Base-by-base conservation (phyloP, 805 yeast genomes). In the Saccharomycopsis fibuligera region DNA sequence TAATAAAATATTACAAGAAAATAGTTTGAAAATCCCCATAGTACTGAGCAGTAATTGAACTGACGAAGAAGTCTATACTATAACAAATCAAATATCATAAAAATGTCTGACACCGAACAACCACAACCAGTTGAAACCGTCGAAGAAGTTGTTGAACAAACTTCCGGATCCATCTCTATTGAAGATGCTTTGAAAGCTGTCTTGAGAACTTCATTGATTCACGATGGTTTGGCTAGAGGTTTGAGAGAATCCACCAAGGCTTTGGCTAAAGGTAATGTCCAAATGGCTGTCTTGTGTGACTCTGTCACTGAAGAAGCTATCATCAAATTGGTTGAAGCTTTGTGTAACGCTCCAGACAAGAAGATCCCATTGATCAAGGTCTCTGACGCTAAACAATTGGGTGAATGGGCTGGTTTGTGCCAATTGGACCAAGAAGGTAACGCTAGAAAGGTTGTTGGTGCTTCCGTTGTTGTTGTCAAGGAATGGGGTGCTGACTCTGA, bases 391-490 rank as follows among this genome's bases (percentile, higher is more conserved):
- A 93, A 93, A 85, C 86, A 88, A 80, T 83, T 93, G 72, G 99
- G 99, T 83, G 98, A 93, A 82, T 93, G 99, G 99, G 98, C 98
- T 69, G 99, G 99, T 86, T 81, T 93, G 65, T 93, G 96, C 81
- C 88, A 89, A 78, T 83, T 91, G 68, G 98, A 93, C 95, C 88
- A 96, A 79, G 98, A 93, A 68, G 99, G 99, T 79, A 89, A 91
- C 81, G 96, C 98, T 78, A 89, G 97, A 83, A 93, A 93, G 88
- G 98, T 93, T 67, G 99, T 93, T 73, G 99, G 99, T 78, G 95
- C 96, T 76, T 90, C 98, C 66, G 91, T 96, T 76, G 97, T 91
- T 70, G 99, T 93, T 67, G 87, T 93, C 82, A 90, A 86, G 83
- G 84, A 89, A 95, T 93, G 98, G 98, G 99, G 99, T 88, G 96